Percentiles rank a stretch among this genome's conserved stretches.
phyloP scores from a whole-genome alignment of 2,329 filamentous ascomycete genomes.

The Fusarium avenaceum region DNA sequence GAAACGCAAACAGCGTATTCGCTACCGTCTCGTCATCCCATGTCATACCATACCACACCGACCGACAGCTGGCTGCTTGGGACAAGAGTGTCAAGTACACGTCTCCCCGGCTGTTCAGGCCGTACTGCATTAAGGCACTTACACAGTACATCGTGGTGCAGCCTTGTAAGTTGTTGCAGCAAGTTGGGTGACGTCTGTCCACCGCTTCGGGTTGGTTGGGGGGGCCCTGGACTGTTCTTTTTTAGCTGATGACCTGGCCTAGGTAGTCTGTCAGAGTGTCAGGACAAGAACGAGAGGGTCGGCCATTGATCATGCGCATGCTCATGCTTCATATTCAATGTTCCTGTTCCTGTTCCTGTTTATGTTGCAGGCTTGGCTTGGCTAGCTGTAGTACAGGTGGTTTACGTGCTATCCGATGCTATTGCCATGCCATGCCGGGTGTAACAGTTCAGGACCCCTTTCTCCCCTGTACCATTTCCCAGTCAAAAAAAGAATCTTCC shows the following conservation, averaged over 20 bases:
- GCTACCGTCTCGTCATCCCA: constrained; percentile 44
- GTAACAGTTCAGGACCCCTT: constrained; percentile 25
- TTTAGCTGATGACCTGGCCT: constrained; percentile 19
- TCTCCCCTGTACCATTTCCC: constrained; percentile 28
- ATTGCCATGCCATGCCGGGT: no score
- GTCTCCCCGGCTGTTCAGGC: constrained; percentile 38
- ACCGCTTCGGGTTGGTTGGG: constrained; percentile 30
- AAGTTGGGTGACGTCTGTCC: constrained; percentile 39
- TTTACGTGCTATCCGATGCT: neutral
- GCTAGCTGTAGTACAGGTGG: neutral
- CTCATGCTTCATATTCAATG: neutral
- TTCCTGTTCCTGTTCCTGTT: constrained; percentile 12
- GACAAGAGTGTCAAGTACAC: constrained; percentile 42
- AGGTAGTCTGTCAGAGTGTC: constrained; percentile 12
- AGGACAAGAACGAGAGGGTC: neutral
- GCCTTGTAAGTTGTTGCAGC: constrained; percentile 2
- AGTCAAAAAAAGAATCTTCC: constrained; percentile 38
- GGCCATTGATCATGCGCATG: no score
- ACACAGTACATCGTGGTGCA: constrained; percentile 5
- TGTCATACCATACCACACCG: constrained; percentile 46
- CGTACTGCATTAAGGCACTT: constrained; percentile 26
- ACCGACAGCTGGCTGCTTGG: constrained; percentile 26
- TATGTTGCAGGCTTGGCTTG: constrained; percentile 19
- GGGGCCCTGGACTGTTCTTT: constrained; percentile 13
- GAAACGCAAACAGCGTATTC: constrained; percentile 25